Conservation (phyloP, 768 basidiomycete species). For the Cyclocybe aegerita region DNA sequence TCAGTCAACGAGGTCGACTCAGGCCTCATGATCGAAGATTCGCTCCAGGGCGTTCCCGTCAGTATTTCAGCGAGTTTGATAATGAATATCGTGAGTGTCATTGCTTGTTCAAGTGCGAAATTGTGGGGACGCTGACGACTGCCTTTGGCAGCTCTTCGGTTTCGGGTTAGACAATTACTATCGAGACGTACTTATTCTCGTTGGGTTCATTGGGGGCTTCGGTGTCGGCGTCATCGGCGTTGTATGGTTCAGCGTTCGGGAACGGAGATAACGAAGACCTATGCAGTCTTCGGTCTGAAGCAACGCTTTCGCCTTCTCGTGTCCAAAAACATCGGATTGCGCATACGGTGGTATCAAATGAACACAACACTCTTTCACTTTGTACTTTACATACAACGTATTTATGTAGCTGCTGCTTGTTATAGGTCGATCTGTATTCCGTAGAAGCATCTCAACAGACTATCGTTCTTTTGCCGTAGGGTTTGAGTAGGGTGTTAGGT, state of each 20-base stretch:
- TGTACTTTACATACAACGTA: too few species aligned
- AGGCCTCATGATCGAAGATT: constrained; percentile 82
- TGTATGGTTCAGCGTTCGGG: constrained; percentile 78
- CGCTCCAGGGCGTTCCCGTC: constrained; percentile 79
- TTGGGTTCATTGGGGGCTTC: constrained; percentile 84
- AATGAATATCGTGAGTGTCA: constrained; percentile 69
- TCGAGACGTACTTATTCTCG: constrained; percentile 83
- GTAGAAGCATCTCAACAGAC: too few species aligned
- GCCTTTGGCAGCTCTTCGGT: constrained; percentile 69
- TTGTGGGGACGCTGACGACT: constrained; percentile 2
- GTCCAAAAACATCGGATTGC: too few species aligned
- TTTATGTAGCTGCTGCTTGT: too few species aligned
- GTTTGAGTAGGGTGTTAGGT: too few species aligned
- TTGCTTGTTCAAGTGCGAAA: background rate
- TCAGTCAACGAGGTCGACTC: constrained; percentile 91
- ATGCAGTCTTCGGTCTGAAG: background rate
- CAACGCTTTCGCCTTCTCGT: too few species aligned
- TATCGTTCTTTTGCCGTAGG: too few species aligned
- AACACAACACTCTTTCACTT: background rate
- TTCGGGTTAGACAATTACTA: constrained; percentile 84
- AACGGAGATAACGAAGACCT: constrained; percentile 52
- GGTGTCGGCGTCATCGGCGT: constrained; percentile 67
- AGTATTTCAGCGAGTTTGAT: constrained; percentile 79
- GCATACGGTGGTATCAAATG: background rate
- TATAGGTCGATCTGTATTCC: too few species aligned